Evolutionary conservation across 768 basidiomycete species (phyloP).

Genomic region (Tricholoma saponaceum): DNA sequence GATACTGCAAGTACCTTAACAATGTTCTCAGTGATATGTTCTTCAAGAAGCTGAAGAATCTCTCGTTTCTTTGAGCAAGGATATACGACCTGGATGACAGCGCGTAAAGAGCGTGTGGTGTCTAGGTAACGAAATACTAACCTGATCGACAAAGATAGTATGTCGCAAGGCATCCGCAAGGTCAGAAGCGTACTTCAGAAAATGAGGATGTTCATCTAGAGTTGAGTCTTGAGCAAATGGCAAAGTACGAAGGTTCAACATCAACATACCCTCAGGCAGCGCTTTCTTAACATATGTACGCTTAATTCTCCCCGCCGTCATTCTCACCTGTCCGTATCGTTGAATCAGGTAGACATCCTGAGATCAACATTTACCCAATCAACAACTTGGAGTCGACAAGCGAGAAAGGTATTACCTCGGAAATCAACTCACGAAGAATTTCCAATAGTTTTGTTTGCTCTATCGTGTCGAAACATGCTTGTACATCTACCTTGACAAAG

Average conservation of each 20-base stretch:
- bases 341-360: constrained; percentile 75
- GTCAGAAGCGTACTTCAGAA: constrained; percentile 62
- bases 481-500: constrained; percentile 96
- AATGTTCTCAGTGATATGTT: constrained; percentile 90
- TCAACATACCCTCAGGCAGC: constrained; percentile 52
- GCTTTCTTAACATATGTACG: constrained; percentile 59
- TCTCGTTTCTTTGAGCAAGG: constrained; percentile 47
- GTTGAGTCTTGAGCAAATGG: not conserved
- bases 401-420: constrained; percentile 47
- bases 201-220: constrained; percentile 73
- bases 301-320: constrained; percentile 51
- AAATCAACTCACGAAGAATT: constrained; percentile 70
- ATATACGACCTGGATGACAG: constrained; percentile 36
- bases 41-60: constrained; percentile 71
- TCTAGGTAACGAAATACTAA: constrained; percentile 20
- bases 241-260: not conserved
- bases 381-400: not conserved
- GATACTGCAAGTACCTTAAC: constrained; percentile 60
- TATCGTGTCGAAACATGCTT: constrained; percentile 95
- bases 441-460: constrained; percentile 80
- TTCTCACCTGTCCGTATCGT: constrained; percentile 62
- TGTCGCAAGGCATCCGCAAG: constrained; percentile 66
- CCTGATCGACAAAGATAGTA: constrained; percentile 86
- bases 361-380: not conserved
- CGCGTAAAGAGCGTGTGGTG: not conserved